These are phyloP conservation scores for Ophiostoma sp. DNA, from an alignment of 2,329 filamentous ascomycete genomes.

Conservation along the genomic window DNA sequence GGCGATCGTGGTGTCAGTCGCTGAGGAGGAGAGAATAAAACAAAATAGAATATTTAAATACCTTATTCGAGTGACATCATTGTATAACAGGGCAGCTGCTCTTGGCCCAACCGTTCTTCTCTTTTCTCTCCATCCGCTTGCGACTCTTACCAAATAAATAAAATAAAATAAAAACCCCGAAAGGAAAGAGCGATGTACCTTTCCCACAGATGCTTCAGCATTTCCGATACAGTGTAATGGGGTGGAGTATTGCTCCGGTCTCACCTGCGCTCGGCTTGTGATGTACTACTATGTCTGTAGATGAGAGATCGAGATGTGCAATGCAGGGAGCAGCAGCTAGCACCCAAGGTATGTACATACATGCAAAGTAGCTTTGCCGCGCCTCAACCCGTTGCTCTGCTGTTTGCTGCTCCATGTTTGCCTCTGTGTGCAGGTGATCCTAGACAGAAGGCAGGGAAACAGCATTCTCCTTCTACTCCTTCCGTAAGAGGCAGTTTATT, in stretches of 20 bases:
- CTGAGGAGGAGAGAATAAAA: not conserved
- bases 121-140: not conserved
- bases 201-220: not conserved
- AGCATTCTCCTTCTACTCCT: not conserved
- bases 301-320: conserved; percentile 1
- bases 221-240: not conserved
- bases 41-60: not conserved
- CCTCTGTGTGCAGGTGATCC: not conserved
- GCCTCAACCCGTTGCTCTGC: not conserved
- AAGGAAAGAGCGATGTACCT: not conserved
- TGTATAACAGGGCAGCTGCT: not conserved
- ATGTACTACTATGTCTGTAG: not conserved
- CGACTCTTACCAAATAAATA: not conserved
- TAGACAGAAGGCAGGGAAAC: conserved; percentile 1
- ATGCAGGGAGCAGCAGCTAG: not conserved
- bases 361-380: no score
- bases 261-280: conserved; percentile 9
- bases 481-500: not conserved
- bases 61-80: not conserved
- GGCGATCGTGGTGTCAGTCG: not conserved
- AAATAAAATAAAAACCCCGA: no score
- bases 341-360: no score
- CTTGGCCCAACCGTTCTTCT: not conserved
- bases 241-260: conserved; percentile 3
- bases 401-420: not conserved